phyloP scores from a whole-genome alignment of 2,329 filamentous ascomycete genomes.

The Cercospora sp. region DNA sequence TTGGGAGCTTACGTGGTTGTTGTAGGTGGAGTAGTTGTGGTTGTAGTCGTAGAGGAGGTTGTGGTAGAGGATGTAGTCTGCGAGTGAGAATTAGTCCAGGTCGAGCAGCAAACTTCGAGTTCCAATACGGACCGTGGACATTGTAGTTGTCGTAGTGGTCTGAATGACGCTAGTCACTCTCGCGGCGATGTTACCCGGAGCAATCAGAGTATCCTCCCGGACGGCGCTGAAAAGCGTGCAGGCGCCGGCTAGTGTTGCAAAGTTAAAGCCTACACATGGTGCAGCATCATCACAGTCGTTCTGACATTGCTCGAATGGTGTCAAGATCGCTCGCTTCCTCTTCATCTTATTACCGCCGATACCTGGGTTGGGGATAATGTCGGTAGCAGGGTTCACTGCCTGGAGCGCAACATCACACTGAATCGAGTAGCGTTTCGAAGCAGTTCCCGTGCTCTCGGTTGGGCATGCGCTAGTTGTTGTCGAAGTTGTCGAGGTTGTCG shows the following conservation, averaged over 20 bases:
- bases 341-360: neutral
- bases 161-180: neutral
- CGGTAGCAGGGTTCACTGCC: neutral
- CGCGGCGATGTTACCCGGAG: neutral
- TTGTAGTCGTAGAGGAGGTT: neutral
- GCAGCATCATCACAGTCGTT: neutral
- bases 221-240: neutral
- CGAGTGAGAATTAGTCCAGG: neutral
- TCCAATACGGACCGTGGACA: neutral
- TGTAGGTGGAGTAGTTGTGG: neutral
- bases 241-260: neutral
- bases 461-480: neutral
- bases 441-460: neutral
- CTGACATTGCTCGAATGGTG: neutral
- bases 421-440: neutral
- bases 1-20: neutral
- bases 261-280: neutral
- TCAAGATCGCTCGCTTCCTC: neutral
- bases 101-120: neutral
- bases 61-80: neutral
- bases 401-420: neutral
- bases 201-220: neutral
- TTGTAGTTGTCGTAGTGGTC: neutral
- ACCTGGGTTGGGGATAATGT: neutral
- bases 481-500: neutral